A percentile compares a stretch with the other conserved stretches of the same genome.
Conservation (phyloP, 768 basidiomycete species). For the Rhodotorula kratochvilovae region DNA sequence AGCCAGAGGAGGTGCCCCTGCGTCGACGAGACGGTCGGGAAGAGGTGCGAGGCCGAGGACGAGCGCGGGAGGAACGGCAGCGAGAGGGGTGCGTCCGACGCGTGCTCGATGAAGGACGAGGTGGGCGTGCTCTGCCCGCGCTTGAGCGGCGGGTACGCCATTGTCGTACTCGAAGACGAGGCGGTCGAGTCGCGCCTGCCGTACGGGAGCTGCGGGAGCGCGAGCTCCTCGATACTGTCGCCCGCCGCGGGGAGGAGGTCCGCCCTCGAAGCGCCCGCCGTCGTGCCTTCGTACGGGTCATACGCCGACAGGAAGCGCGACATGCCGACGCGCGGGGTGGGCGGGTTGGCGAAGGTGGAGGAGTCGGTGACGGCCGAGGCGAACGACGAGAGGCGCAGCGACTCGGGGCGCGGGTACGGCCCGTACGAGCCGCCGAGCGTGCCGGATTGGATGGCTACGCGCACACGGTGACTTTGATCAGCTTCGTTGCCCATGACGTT, state of each 20-base stretch:
- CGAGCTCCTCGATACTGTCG: neutral
- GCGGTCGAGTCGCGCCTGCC: neutral
- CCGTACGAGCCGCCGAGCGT: conserved; percentile 24
- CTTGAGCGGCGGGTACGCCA: neutral
- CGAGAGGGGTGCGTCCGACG: neutral
- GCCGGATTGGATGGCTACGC: conserved; percentile 21
- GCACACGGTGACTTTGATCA: no score
- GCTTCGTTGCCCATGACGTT: no score
- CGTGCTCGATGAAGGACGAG: neutral
- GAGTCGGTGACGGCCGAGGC: conserved; percentile 6
- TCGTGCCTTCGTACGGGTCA: neutral
- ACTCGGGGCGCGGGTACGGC: conserved; percentile 20
- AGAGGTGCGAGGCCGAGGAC: neutral
- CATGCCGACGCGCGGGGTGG: no score
- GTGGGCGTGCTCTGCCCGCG: neutral
- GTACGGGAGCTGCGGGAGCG: neutral
- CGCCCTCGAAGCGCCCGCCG: no score
- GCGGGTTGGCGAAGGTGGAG: conserved; percentile 12
- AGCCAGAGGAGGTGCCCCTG: conserved; percentile 27
- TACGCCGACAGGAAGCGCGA: no score
- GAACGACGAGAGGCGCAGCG: conserved; percentile 7
- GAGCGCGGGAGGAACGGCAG: conserved; percentile 1
- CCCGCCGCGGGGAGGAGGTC: no score
- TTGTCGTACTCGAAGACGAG: neutral
- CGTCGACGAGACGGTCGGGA: neutral